Conservation (phyloP, 352 stramenopile genomes). For the Phytophthora boehmeriae region DNA sequence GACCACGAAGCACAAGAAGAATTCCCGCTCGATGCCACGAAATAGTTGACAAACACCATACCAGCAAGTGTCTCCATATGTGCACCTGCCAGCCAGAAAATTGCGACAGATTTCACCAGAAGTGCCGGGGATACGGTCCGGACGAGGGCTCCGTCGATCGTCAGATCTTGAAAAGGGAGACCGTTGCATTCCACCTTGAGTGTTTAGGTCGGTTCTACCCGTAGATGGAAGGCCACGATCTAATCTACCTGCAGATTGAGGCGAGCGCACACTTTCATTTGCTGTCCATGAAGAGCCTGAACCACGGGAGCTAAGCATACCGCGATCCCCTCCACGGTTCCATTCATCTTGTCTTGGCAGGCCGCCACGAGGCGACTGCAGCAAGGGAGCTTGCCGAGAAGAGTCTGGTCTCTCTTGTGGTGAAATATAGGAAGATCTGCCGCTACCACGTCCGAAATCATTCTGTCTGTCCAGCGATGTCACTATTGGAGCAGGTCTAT, state of each 20-base stretch:
- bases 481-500: slow-evolving; percentile 59
- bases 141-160: slow-evolving; percentile 31
- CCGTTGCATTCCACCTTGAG: slow-evolving; percentile 23
- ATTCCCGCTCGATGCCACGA: slow-evolving; percentile 4
- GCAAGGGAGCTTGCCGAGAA: slow-evolving; percentile 25
- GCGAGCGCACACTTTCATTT: slow-evolving; percentile 27
- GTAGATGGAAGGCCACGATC: background rate
- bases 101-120: slow-evolving; percentile 79
- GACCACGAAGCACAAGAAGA: background rate
- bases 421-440: slow-evolving; percentile 30
- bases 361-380: slow-evolving; percentile 25
- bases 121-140: slow-evolving; percentile 43
- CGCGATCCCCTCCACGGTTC: slow-evolving; percentile 23
- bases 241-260: slow-evolving; percentile 30
- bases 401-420: slow-evolving; percentile 6
- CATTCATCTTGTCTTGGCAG: slow-evolving; percentile 36
- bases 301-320: slow-evolving; percentile 20
- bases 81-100: slow-evolving; percentile 69
- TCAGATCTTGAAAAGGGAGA: slow-evolving; percentile 34
- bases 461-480: slow-evolving; percentile 35
- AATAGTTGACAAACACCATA: slow-evolving; percentile 44
- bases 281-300: slow-evolving; percentile 27
- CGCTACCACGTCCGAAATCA: slow-evolving; percentile 27
- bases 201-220: slow-evolving; percentile 27
- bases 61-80: slow-evolving; percentile 83